Conservation (phyloP, 1,139 yeast species). For the Pichia sp. region DNA sequence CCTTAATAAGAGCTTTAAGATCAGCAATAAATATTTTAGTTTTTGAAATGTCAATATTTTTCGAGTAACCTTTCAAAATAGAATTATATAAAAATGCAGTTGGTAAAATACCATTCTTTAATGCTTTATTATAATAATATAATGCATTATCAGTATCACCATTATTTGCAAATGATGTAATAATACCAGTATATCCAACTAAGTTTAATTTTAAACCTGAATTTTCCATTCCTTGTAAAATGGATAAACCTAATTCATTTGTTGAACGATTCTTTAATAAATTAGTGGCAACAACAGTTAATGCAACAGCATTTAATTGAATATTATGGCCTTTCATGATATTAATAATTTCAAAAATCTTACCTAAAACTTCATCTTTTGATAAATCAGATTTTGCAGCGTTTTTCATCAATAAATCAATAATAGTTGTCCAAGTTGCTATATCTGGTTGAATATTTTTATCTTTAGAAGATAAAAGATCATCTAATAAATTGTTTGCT, state of each 20-base stretch:
- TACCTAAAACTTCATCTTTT: constrained; percentile 35
- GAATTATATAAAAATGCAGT: constrained; percentile 53
- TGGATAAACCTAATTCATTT: constrained; percentile 45
- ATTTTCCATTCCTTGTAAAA: constrained; percentile 40
- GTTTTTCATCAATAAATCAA: constrained; percentile 49
- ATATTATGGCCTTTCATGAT: constrained; percentile 38
- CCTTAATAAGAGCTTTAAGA: constrained; percentile 9
- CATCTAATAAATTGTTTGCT: constrained; percentile 32
- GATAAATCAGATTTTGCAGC: constrained; percentile 33
- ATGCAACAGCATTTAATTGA: constrained; percentile 44
- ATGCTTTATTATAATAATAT: constrained; percentile 40
- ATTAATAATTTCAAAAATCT: constrained; percentile 34
- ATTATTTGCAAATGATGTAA: constrained; percentile 48
- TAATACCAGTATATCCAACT: constrained; percentile 48
- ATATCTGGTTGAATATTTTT: constrained; percentile 40
- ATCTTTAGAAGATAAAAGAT: constrained; percentile 31
- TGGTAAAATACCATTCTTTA: constrained; percentile 33
- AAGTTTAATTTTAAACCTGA: constrained; percentile 33
- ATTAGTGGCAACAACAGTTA: constrained; percentile 52
- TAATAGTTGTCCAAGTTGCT: constrained; percentile 59
- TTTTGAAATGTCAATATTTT: constrained; percentile 17
- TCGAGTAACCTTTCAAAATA: constrained; percentile 46
- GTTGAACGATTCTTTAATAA: constrained; percentile 44
- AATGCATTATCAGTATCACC: constrained; percentile 48
- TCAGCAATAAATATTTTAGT: constrained; percentile 20